Conservation (phyloP, 805 yeast genomes). For the Groenewaldozyma tartarivorans region DNA sequence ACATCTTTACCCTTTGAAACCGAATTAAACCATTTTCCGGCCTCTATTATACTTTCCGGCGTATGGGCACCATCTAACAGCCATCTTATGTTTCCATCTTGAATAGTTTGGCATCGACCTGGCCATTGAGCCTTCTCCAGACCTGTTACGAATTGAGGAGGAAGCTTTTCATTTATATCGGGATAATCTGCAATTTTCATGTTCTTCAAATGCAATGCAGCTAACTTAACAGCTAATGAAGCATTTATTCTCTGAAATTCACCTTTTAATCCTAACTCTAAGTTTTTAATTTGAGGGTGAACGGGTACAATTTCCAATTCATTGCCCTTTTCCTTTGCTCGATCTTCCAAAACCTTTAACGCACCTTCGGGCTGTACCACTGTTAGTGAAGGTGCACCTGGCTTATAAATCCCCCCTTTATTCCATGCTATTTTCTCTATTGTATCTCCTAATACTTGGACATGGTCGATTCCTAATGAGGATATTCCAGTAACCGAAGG, state of each 20-base stretch:
- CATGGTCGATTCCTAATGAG: constrained; percentile 87
- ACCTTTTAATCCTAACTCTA: constrained; percentile 39
- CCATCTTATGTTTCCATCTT: constrained; percentile 53
- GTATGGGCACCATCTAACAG: constrained; percentile 95
- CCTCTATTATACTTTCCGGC: constrained; percentile 72
- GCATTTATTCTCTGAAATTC: constrained; percentile 82
- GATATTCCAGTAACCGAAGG: constrained; percentile 85
- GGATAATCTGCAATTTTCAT: constrained; percentile 29
- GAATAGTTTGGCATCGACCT: constrained; percentile 83
- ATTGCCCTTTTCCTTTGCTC: constrained; percentile 59
- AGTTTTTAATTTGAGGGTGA: constrained; percentile 29
- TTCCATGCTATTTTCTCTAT: constrained; percentile 91
- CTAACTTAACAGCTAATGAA: constrained; percentile 69
- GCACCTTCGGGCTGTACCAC: constrained; percentile 54
- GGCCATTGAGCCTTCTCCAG: constrained; percentile 72
- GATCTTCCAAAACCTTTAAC: constrained; percentile 36
- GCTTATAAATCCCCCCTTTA: constrained; percentile 86
- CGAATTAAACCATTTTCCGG: constrained; percentile 59
- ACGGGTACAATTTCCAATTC: constrained; percentile 42
- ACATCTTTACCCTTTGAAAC: constrained; percentile 13
- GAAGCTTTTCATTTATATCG: constrained; percentile 11
- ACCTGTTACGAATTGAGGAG: constrained; percentile 35
- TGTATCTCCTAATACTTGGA: constrained; percentile 75
- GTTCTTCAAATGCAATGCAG: constrained; percentile 46
- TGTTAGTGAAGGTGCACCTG: constrained; percentile 54